A percentile compares a stretch with the other conserved stretches of the same genome.
Evolutionary conservation across 495 filamentous ascomycete species (phyloP).

Genomic region (Penicillium waksmanii): DNA sequence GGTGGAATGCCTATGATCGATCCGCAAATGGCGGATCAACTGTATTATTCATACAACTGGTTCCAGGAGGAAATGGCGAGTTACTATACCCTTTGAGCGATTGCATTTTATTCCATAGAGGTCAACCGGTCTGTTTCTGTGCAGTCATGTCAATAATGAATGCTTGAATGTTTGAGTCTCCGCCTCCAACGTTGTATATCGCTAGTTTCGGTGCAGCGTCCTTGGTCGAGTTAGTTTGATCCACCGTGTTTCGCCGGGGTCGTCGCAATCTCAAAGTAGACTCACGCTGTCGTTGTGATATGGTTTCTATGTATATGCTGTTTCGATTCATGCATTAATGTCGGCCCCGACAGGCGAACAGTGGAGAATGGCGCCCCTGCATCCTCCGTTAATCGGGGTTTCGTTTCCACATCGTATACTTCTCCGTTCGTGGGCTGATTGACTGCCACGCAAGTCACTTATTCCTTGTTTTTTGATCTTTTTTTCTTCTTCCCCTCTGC

Average conservation of each 20-base stretch:
- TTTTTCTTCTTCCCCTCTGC: background rate
- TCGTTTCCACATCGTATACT: slow-evolving; percentile 2
- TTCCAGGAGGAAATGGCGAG: slow-evolving; percentile 51
- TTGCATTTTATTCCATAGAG: slow-evolving; percentile 2
- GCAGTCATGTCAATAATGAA: background rate
- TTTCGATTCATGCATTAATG: background rate
- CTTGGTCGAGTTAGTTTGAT: background rate
- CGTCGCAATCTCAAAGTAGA: background rate
- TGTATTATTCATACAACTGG: slow-evolving; percentile 50
- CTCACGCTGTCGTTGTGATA: background rate
- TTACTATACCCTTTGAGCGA: slow-evolving; percentile 46
- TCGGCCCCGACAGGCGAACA: background rate
- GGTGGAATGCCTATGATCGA: slow-evolving; percentile 43
- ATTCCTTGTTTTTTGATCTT: background rate
- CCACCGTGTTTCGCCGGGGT: background rate
- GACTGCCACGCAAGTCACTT: background rate
- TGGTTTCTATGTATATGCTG: background rate
- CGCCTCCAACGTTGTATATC: background rate
- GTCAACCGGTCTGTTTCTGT: background rate
- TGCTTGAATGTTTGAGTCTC: background rate
- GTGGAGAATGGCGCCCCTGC: background rate
- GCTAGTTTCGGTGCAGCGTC: background rate
- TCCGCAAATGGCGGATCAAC: slow-evolving; percentile 46
- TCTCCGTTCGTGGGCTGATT: slow-evolving; percentile 1
- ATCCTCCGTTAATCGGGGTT: background rate